phyloP scores from a whole-genome alignment of 2,329 filamentous ascomycete genomes.

The Truncatella angustata region DNA sequence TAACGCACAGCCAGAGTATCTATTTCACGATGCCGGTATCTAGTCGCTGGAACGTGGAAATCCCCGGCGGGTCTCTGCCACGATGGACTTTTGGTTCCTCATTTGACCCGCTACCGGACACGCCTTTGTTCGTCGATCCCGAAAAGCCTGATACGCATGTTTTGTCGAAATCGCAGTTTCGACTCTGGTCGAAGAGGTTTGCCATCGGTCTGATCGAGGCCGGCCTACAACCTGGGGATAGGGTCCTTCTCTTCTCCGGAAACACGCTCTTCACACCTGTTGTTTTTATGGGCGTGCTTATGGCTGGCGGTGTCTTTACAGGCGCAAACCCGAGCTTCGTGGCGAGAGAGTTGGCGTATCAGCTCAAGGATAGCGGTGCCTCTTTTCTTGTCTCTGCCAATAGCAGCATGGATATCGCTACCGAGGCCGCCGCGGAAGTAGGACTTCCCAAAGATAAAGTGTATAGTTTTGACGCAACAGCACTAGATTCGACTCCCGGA shows the following conservation, averaged over 20 bases:
- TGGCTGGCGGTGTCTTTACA: conserved; percentile 76
- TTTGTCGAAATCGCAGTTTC: conserved; percentile 62
- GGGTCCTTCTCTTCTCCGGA: conserved; percentile 70
- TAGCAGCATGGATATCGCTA: conserved; percentile 56
- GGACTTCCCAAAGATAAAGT: conserved; percentile 55
- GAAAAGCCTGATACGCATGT: conserved; percentile 64
- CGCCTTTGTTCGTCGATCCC: conserved; percentile 60
- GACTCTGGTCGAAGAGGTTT: conserved; percentile 69
- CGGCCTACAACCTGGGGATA: conserved; percentile 66
- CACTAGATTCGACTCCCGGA: conserved; percentile 28
- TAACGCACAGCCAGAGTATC: background rate
- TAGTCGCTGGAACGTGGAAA: conserved; percentile 38
- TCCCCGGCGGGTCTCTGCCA: conserved; percentile 50
- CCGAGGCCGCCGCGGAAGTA: conserved; percentile 62
- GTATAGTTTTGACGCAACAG: conserved; percentile 63
- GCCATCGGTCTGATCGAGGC: conserved; percentile 64
- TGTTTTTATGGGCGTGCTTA: conserved; percentile 69
- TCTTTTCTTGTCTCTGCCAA: conserved; percentile 65
- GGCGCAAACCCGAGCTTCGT: conserved; percentile 73
- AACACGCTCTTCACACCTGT: conserved; percentile 73
- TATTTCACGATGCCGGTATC: conserved; percentile 8
- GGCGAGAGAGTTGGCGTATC: conserved; percentile 69
- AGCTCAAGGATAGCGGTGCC: conserved; percentile 70
- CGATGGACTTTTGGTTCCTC: conserved; percentile 55
- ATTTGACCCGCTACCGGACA: conserved; percentile 39